phyloP scores from a whole-genome alignment of 352 stramenopile species.

The Phytophthora sojae region DNA sequence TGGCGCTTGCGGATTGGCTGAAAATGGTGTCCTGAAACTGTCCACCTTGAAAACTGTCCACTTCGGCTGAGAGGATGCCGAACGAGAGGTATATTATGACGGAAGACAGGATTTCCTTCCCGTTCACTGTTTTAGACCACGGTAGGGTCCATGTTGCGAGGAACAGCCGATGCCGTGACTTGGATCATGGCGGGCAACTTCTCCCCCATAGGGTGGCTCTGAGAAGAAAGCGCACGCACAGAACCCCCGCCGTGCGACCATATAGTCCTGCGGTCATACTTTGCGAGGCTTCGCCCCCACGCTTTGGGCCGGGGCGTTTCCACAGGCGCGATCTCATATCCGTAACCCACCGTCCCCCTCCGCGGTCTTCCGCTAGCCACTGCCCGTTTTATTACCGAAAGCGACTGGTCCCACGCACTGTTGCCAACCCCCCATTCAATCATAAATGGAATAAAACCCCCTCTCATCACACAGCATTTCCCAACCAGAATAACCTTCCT shows the following conservation, averaged over 20 bases:
- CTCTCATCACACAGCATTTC: not conserved
- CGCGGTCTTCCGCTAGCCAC: not conserved
- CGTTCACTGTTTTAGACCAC: not conserved
- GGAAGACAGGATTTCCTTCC: not conserved
- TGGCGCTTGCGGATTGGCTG: not conserved
- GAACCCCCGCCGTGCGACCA: not conserved
- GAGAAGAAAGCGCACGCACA: not conserved
- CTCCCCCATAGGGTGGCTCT: no score
- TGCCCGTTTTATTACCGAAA: not conserved
- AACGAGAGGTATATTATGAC: not conserved
- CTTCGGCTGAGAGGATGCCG: not conserved
- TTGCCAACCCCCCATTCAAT: not conserved
- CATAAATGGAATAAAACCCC: not conserved
- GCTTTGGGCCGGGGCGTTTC: not conserved
- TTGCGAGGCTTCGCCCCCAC: not conserved
- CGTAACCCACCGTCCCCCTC: not conserved
- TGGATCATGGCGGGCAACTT: no score
- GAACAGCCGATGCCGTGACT: no score
- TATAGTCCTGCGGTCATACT: not conserved
- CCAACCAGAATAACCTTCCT: not conserved
- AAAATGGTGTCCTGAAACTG: slow-evolving; percentile 4
- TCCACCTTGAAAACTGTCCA: slow-evolving; percentile 2
- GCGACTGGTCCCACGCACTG: not conserved
- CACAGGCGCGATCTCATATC: not conserved
- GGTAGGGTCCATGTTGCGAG: not conserved